phyloP scores from a whole-genome alignment of 768 basidiomycete species.

The Lentinula guzmanii region DNA sequence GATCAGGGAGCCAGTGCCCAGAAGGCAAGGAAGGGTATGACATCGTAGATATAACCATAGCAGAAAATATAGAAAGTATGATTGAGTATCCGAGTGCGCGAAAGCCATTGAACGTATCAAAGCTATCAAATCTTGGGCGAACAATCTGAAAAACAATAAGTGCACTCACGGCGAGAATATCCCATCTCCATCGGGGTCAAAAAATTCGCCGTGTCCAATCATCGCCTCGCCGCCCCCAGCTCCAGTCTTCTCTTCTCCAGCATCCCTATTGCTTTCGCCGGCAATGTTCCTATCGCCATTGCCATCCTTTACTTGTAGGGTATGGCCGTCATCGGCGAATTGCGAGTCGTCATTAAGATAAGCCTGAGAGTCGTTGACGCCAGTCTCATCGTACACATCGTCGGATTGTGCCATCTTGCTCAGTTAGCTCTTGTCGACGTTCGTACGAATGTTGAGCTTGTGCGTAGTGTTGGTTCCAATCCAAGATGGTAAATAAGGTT shows the following conservation, averaged over 20 bases:
- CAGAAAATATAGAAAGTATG: not conserved
- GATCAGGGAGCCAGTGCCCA: conserved; percentile 2
- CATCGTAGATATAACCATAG: conserved; percentile 4
- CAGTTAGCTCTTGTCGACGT: too few species aligned
- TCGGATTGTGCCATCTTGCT: too few species aligned
- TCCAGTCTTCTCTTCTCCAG: too few species aligned
- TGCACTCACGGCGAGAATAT: conserved; percentile 4
- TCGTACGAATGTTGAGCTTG: too few species aligned
- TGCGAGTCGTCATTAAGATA: too few species aligned
- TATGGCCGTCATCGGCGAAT: too few species aligned
- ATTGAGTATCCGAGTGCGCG: conserved; percentile 1
- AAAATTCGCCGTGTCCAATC: conserved; percentile 6
- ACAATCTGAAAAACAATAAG: not conserved
- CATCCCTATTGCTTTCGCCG: not conserved
- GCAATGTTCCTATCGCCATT: not conserved
- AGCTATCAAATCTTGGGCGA: not conserved
- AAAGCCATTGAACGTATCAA: not conserved
- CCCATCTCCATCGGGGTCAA: conserved; percentile 7
- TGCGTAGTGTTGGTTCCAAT: too few species aligned
- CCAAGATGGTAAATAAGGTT: too few species aligned
- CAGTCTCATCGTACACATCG: too few species aligned
- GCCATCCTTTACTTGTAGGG: not conserved
- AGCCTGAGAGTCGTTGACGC: too few species aligned
- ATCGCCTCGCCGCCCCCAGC: not conserved
- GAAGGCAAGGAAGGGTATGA: conserved; percentile 3